A percentile compares a stretch with the other conserved stretches of the same genome.
phyloP scores from a whole-genome alignment of 1,139 yeast genomes.

The Suhomyces maxii region DNA sequence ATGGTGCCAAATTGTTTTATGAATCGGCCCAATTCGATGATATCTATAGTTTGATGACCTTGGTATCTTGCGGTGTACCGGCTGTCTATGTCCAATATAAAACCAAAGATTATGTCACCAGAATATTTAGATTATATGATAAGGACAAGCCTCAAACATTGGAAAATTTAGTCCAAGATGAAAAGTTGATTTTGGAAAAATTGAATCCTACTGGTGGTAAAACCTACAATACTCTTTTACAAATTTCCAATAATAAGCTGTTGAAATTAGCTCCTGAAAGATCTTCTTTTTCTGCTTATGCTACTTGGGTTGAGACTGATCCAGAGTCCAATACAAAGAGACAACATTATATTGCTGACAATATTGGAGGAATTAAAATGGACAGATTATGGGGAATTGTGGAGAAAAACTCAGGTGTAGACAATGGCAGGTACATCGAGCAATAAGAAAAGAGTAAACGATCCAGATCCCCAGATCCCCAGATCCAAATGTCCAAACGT shows the following conservation, averaged over 20 bases:
- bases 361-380: conserved; percentile 80
- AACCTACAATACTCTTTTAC: conserved; percentile 60
- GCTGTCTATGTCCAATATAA: conserved; percentile 54
- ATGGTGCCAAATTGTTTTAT: conserved; percentile 55
- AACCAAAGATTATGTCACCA: conserved; percentile 66
- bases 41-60: conserved; percentile 47
- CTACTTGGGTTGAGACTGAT: conserved; percentile 56
- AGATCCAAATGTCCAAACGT: no score
- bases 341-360: conserved; percentile 63
- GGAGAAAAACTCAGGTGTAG: conserved; percentile 62
- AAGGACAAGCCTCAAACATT: conserved; percentile 63
- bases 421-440: conserved; percentile 59
- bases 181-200: conserved; percentile 68
- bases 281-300: conserved; percentile 49
- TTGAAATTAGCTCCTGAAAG: conserved; percentile 38
- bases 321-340: conserved; percentile 34
- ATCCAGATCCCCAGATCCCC: no score
- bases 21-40: conserved; percentile 60
- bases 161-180: conserved; percentile 60
- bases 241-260: conserved; percentile 42
- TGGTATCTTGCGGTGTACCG: conserved; percentile 45
- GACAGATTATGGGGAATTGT: conserved; percentile 81
- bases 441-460: background rate
- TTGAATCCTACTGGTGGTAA: conserved; percentile 66
- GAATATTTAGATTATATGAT: conserved; percentile 70